These are phyloP conservation scores for Raphanus raphanistrum DNA, from an alignment of 345 rosid species.

Conservation along the genomic window DNA sequence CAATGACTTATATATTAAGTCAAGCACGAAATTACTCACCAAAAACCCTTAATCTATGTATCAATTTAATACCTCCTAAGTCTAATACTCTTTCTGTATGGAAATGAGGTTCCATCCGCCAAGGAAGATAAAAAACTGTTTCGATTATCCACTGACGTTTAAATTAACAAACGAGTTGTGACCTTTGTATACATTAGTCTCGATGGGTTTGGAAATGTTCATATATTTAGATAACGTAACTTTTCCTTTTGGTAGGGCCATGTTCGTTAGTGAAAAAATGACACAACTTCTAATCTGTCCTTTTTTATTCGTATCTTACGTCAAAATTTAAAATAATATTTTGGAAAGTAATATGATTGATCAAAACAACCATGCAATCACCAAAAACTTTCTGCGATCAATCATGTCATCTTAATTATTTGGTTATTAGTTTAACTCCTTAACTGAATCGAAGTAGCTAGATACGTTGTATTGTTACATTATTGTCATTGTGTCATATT, in stretches of 20 bases:
- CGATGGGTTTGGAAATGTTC: not conserved
- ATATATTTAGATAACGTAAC: not conserved
- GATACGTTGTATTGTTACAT: not conserved
- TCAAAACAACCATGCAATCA: slow-evolving; percentile 1
- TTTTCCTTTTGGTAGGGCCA: slow-evolving; percentile 6
- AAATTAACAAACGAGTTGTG: not conserved
- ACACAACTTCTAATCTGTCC: slow-evolving; percentile 8
- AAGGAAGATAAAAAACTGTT: not conserved
- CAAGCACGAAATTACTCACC: slow-evolving; percentile 34
- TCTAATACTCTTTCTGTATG: not conserved
- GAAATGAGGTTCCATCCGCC: slow-evolving; percentile 6
- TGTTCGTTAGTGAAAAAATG: slow-evolving; percentile 14
- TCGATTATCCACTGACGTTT: not conserved
- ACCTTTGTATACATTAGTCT: slow-evolving; percentile 1
- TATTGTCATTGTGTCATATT: not conserved
- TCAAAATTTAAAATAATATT: not conserved
- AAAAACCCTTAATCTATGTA: slow-evolving; percentile 15
- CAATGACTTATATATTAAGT: slow-evolving; percentile 26
- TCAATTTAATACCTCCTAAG: not conserved
- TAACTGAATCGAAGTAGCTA: not conserved
- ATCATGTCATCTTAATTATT: slow-evolving; percentile 9
- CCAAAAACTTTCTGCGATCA: not conserved
- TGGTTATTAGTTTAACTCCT: slow-evolving; percentile 11
- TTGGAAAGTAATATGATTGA: slow-evolving; percentile 21
- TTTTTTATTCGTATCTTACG: slow-evolving; percentile 14